Evolutionary conservation across 2,329 filamentous ascomycete species (phyloP).

Genomic region (Ceratocystis papillata): DNA sequence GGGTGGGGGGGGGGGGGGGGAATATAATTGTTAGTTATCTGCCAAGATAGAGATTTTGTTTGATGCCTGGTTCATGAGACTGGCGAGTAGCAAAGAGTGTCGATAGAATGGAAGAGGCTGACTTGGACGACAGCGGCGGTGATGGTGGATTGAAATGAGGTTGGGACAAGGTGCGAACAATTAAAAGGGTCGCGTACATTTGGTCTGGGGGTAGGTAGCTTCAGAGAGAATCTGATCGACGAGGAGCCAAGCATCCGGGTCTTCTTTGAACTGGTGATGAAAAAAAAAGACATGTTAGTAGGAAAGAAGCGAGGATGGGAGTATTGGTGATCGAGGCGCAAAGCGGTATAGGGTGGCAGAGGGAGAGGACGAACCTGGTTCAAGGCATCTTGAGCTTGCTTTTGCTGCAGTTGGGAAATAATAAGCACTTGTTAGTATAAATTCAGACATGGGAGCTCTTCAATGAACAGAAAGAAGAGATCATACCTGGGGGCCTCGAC

Average conservation of each 20-base stretch:
- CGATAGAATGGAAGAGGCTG: not conserved
- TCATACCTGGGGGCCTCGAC: slow-evolving; percentile 81
- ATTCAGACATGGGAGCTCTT: not conserved
- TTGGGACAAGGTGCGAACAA: not conserved
- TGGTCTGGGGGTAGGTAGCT: slow-evolving; percentile 87
- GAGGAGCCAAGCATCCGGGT: slow-evolving; percentile 93
- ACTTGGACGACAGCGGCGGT: not conserved
- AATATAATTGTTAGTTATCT: slow-evolving; percentile 12
- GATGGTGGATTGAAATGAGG: not conserved
- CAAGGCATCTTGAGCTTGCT: slow-evolving; percentile 81
- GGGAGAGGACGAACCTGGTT: slow-evolving; percentile 61
- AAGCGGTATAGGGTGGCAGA: slow-evolving; percentile 18
- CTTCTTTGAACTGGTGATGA: slow-evolving; percentile 81
- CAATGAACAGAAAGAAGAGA: slow-evolving; percentile 19
- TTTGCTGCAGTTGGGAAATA: slow-evolving; percentile 55
- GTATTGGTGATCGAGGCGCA: slow-evolving; percentile 13
- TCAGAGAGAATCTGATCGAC: slow-evolving; percentile 95
- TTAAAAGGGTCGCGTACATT: slow-evolving; percentile 53
- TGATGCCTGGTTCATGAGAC: not conserved
- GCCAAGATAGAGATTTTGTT: not conserved
- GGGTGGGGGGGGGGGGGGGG: too few species aligned
- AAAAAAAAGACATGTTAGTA: slow-evolving; percentile 17
- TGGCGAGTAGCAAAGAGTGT: not conserved
- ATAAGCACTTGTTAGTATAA: slow-evolving; percentile 20
- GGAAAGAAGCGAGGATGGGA: slow-evolving; percentile 1